Conservation (phyloP, 768 basidiomycete species). For the Hypholoma fasciculare region DNA sequence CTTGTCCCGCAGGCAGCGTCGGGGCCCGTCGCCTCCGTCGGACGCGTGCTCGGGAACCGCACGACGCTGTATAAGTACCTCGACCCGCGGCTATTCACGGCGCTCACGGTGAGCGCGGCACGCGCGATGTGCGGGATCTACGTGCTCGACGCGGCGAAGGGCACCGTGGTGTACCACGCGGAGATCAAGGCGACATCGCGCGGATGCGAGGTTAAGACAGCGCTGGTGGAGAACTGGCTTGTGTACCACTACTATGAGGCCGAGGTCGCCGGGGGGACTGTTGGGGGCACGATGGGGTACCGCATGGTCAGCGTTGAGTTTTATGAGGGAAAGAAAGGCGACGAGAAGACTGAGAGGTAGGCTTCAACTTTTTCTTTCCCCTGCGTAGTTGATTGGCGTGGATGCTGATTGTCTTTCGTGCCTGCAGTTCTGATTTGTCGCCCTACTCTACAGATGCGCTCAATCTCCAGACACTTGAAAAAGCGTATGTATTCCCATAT, state of each 20-base stretch:
- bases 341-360: conserved; percentile 75
- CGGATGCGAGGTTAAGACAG: conserved; percentile 66
- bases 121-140: conserved; percentile 59
- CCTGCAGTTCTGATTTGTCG: conserved; percentile 43
- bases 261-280: conserved; percentile 40
- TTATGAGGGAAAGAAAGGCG: conserved; percentile 72
- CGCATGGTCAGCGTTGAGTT: conserved; percentile 83
- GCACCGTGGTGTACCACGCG: conserved; percentile 69
- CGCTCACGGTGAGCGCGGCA: conserved; percentile 50
- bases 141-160: conserved; percentile 79
- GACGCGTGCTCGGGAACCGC: conserved; percentile 84
- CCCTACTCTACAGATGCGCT: conserved; percentile 49
- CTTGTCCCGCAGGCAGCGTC: conserved; percentile 45
- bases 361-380: conserved; percentile 19
- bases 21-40: conserved; percentile 71
- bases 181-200: conserved; percentile 41
- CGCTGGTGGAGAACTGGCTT: conserved; percentile 89
- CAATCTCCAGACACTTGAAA: conserved; percentile 60
- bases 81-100: conserved; percentile 74
- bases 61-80: conserved; percentile 94
- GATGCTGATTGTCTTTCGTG: background rate
- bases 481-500: conserved; percentile 69
- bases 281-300: conserved; percentile 61
- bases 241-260: conserved; percentile 85
- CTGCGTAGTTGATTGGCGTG: background rate